Evolutionary conservation across 2,329 filamentous ascomycete genomes (phyloP).

Genomic region (Fusarium sp.): DNA sequence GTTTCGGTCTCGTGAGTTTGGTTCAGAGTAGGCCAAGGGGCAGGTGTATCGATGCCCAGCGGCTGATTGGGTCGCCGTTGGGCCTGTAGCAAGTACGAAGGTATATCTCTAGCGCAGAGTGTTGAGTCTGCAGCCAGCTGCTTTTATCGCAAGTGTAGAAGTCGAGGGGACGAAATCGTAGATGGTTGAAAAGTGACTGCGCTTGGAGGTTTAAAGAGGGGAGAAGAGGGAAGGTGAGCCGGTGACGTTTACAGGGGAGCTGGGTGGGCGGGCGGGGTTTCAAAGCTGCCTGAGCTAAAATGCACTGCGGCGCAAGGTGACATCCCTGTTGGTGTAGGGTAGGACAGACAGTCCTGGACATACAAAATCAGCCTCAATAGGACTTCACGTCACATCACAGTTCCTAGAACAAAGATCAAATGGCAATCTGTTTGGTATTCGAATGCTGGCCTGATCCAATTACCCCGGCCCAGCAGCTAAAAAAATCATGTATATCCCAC

Average conservation of each 20-base stretch:
- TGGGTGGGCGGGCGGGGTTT: slow-evolving; percentile 37
- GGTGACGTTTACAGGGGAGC: slow-evolving; percentile 42
- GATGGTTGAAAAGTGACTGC: slow-evolving; percentile 12
- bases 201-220: slow-evolving; percentile 25
- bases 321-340: neutral
- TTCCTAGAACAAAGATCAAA: neutral
- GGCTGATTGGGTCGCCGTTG: neutral
- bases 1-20: slow-evolving; percentile 6
- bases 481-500: slow-evolving; percentile 4
- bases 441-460: neutral
- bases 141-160: neutral
- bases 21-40: neutral
- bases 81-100: neutral
- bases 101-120: neutral
- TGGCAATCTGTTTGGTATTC: slow-evolving; percentile 33
- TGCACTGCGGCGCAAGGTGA: slow-evolving; percentile 1
- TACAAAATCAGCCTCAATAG: neutral
- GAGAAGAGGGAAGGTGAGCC: slow-evolving; percentile 28
- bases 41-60: slow-evolving; percentile 7
- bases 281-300: slow-evolving; percentile 44
- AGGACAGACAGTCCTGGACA: neutral
- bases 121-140: slow-evolving; percentile 31
- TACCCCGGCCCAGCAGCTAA: slow-evolving; percentile 3
- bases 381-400: neutral
- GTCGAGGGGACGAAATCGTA: neutral